phyloP scores from a whole-genome alignment of 805 yeast species.

The Pichia membranifaciens region DNA sequence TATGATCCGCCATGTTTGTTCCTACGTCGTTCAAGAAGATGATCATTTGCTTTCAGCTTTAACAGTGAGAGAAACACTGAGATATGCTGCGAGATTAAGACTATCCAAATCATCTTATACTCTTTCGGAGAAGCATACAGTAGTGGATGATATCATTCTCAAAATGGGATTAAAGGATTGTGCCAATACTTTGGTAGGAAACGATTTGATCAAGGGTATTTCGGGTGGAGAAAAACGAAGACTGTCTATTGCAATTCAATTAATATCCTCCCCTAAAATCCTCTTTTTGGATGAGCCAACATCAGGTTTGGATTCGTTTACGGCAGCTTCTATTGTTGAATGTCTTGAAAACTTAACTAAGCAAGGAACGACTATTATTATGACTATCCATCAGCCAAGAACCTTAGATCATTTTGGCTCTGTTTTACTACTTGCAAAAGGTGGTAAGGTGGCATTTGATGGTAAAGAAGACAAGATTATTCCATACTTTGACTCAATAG shows the following conservation, averaged over 20 bases:
- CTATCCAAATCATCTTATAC: conserved; percentile 40
- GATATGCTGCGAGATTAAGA: conserved; percentile 65
- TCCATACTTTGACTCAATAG: conserved; percentile 42
- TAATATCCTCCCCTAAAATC: conserved; percentile 65
- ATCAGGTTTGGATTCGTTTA: conserved; percentile 78
- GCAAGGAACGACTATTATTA: conserved; percentile 61
- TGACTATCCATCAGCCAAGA: conserved; percentile 83
- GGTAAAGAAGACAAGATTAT: conserved; percentile 46
- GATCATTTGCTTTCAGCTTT: conserved; percentile 61
- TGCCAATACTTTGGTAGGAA: conserved; percentile 66
- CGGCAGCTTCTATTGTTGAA: conserved; percentile 61
- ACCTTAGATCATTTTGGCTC: conserved; percentile 62
- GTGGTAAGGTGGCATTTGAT: conserved; percentile 65
- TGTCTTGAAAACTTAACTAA: conserved; percentile 52
- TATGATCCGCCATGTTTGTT: conserved; percentile 43
- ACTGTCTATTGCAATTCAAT: conserved; percentile 74
- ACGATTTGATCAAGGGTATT: conserved; percentile 55
- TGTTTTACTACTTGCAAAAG: conserved; percentile 65
- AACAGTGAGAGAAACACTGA: conserved; percentile 73
- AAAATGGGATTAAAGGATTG: conserved; percentile 68
- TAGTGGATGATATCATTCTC: conserved; percentile 54
- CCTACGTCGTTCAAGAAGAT: conserved; percentile 81
- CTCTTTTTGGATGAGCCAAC: conserved; percentile 83
- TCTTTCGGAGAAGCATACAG: conserved; percentile 34
- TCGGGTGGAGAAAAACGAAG: conserved; percentile 81